Evolutionary conservation across 2,329 filamentous ascomycete genomes (phyloP).

Genomic region (Lizonia empirigonia): DNA sequence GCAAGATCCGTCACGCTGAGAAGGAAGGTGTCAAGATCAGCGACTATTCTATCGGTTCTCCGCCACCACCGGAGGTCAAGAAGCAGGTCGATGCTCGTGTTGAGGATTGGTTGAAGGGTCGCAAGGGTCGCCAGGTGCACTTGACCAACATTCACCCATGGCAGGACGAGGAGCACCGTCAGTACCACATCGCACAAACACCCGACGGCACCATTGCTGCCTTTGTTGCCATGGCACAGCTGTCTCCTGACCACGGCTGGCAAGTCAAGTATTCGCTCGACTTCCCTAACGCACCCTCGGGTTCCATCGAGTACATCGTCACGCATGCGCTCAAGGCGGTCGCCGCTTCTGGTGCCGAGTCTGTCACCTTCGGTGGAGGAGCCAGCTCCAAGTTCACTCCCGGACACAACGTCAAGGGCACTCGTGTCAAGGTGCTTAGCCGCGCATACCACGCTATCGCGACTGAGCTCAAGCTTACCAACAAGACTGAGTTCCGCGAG

Average conservation of each 20-base stretch:
- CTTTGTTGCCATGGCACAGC: conserved; percentile 81
- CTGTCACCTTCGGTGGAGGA: conserved; percentile 86
- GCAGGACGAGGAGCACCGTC: conserved; percentile 80
- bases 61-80: conserved; percentile 69
- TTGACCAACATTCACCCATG: conserved; percentile 88
- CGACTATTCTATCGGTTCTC: conserved; percentile 69
- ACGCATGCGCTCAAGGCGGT: conserved; percentile 70
- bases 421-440: conserved; percentile 79
- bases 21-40: conserved; percentile 82
- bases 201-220: conserved; percentile 73
- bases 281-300: conserved; percentile 84
- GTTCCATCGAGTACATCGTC: conserved; percentile 84
- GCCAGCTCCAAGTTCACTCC: conserved; percentile 75
- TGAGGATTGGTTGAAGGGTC: conserved; percentile 76
- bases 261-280: conserved; percentile 97
- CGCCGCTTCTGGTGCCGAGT: conserved; percentile 63
- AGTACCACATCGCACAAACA: conserved; percentile 82
- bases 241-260: conserved; percentile 82
- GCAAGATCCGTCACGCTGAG: conserved; percentile 81
- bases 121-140: conserved; percentile 87
- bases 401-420: conserved; percentile 79
- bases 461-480: conserved; percentile 78
- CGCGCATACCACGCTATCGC: conserved; percentile 82
- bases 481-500: conserved; percentile 87
- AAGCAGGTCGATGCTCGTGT: conserved; percentile 74